Percentiles rank a stretch among this genome's conserved stretches.
These are phyloP conservation scores for Furcasterigmium furcatum DNA, from an alignment of 2,329 filamentous ascomycete genomes.

Conservation along the genomic window DNA sequence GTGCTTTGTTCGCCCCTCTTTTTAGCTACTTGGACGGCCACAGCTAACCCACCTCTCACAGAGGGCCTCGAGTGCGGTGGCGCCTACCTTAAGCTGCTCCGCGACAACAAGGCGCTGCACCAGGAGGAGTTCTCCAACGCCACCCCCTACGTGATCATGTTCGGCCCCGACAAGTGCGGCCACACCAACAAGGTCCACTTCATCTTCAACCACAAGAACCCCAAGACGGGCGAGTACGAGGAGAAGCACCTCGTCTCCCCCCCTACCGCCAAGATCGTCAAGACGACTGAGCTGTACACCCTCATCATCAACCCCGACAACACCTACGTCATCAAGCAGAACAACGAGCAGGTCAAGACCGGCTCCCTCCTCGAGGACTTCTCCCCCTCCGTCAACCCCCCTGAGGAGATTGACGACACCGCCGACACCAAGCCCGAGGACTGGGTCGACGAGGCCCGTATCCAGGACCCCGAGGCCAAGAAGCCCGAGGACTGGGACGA, in stretches of 20 bases:
- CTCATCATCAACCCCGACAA: slow-evolving; percentile 96
- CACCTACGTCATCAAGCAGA: slow-evolving; percentile 88
- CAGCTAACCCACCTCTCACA: slow-evolving; percentile 29
- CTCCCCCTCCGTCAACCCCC: slow-evolving; percentile 86
- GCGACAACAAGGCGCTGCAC: slow-evolving; percentile 95
- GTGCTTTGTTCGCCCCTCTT: no score
- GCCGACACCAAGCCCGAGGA: slow-evolving; percentile 91
- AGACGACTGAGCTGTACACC: slow-evolving; percentile 93
- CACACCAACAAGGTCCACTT: slow-evolving; percentile 98
- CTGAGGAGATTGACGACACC: slow-evolving; percentile 89
- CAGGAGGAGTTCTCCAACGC: slow-evolving; percentile 97
- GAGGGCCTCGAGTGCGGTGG: slow-evolving; percentile 96
- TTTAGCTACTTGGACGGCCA: no score
- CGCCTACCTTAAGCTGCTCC: slow-evolving; percentile 98
- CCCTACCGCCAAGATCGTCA: slow-evolving; percentile 82
- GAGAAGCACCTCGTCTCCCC: slow-evolving; percentile 94
- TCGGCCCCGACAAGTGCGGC: slow-evolving; percentile 98
- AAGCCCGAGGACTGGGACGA: slow-evolving; percentile 99
- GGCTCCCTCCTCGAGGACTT: slow-evolving; percentile 95
- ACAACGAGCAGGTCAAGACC: slow-evolving; percentile 83
- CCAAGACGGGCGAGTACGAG: slow-evolving; percentile 98
- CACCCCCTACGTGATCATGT: slow-evolving; percentile 99
- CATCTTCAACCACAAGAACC: slow-evolving; percentile 99
- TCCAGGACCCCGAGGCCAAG: slow-evolving; percentile 84
- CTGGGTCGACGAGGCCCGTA: slow-evolving; percentile 94